phyloP scores from a whole-genome alignment of 1,139 yeast genomes.

The Yamadazyma diddensiae region DNA sequence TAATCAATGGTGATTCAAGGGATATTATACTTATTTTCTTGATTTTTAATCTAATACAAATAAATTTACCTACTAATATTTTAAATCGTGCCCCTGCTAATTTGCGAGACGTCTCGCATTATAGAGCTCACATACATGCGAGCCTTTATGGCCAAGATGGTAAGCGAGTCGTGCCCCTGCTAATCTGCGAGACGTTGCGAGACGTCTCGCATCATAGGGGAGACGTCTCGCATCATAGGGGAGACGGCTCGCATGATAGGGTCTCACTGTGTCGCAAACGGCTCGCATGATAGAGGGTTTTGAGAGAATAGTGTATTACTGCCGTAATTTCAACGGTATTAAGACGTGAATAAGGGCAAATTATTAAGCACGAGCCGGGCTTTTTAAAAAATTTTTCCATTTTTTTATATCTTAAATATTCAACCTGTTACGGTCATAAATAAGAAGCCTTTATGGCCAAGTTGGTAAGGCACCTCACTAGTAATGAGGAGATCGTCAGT shows the following conservation, averaged over 20 bases:
- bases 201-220: background rate
- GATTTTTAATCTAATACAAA: background rate
- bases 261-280: too few species aligned
- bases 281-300: too few species aligned
- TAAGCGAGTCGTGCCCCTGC: constrained; percentile 21
- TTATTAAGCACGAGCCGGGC: background rate
- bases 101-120: background rate
- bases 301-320: too few species aligned
- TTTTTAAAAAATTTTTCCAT: background rate
- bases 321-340: background rate
- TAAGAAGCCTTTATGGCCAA: constrained; percentile 59
- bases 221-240: background rate
- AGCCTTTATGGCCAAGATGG: constrained; percentile 75
- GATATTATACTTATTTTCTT: background rate
- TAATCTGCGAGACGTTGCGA: too few species aligned
- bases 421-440: background rate
- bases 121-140: background rate
- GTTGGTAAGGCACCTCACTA: constrained; percentile 72
- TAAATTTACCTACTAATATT: too few species aligned
- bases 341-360: background rate
- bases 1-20: background rate
- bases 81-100: background rate
- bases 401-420: too few species aligned
- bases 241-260: background rate
- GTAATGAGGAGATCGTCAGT: constrained; percentile 90